Conservation (phyloP, 2,329 filamentous ascomycete species). For the Neoascochyta sp. region DNA sequence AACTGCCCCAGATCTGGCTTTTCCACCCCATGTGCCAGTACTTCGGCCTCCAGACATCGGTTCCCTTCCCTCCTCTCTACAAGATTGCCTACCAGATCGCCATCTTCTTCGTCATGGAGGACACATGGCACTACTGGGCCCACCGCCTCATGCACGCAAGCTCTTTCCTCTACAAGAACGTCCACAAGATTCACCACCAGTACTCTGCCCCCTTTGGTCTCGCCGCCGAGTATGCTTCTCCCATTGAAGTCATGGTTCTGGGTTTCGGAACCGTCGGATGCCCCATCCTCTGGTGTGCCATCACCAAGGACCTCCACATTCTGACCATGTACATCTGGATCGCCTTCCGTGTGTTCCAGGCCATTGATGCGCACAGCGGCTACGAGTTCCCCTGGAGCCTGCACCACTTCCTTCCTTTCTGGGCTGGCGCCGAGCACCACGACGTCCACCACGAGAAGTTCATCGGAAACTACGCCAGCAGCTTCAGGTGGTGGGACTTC, state of each 20-base stretch:
- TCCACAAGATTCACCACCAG: constrained; percentile 99
- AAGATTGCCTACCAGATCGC: constrained; percentile 90
- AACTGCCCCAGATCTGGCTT: constrained; percentile 97
- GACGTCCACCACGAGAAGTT: constrained; percentile 98
- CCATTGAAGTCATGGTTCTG: constrained; percentile 93
- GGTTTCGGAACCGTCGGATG: constrained; percentile 79
- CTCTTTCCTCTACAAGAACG: constrained; percentile 80
- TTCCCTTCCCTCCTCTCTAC: constrained; percentile 80
- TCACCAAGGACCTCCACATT: constrained; percentile 87
- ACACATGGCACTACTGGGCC: constrained; percentile 97
- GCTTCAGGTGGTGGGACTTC: constrained; percentile 99
- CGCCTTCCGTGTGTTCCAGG: constrained; percentile 86
- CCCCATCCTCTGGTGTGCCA: constrained; percentile 76
- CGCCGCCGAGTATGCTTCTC: constrained; percentile 94
- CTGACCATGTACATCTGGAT: constrained; percentile 99
- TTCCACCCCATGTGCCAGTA: constrained; percentile 96
- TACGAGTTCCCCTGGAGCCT: constrained; percentile 98
- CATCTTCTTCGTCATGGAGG: constrained; percentile 93
- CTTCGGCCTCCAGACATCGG: constrained; percentile 80
- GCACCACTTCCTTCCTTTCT: constrained; percentile 94
- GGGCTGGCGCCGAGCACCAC: constrained; percentile 95
- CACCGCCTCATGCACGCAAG: constrained; percentile 93
- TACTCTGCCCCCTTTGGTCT: constrained; percentile 97
- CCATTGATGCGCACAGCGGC: constrained; percentile 94
- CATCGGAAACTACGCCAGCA: constrained; percentile 95